Base-by-base conservation (phyloP, 331 rosid genomes). In the Spiraea crenata region DNA sequence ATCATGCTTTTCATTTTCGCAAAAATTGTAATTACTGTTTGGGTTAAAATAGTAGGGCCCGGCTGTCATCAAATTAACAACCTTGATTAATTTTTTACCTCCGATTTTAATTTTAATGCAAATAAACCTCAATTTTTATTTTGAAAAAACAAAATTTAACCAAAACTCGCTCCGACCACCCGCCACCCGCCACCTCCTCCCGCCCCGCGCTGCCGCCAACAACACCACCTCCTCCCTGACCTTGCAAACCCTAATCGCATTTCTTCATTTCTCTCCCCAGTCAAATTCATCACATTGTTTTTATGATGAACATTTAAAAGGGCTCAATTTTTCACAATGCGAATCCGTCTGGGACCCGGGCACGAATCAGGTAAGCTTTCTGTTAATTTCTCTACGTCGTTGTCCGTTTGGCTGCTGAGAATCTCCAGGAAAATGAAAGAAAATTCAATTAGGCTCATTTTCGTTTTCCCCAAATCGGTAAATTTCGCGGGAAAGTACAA, bases 91-190 rank as follows among this genome's bases (percentile, higher is more conserved):
- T 5, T 9, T 58, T 35, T 58, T 15, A 14, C 14, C 35, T 0
- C 9, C 1, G 3, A 17, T 55, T 56, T 4, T 1, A 6, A 12
- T 57, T 58, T 34, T 31, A 34, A 6, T 14, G 8, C 10, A 56
- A 35, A 19, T 3, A 11, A 20, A 31, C 74, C 65, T 56, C 65
- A 5, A 5, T 3, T 14, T 42, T 12, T 6, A 19, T 11, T 45
- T 4, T 0, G 4, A 49, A 50, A 16, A 34, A 48, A 5, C 2
- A 1, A 38, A 39, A 61, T 11, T 7, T 5, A 49, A 49, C 54
- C 5, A 4, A 60, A 38, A 13, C 42, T 61, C 48, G 39, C 50
- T n/a, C 42, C 56, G 65, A 55, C 65, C 74, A 41, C 55, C 67
- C 38, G 67, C 51, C 66, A n/a, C 35, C 65, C 31, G 15, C 72